Evolutionary conservation across 2,329 filamentous ascomycete species (phyloP), one percentile per base, ranked within the genome.

Genomic region (Leptographium radiaticola): DNA sequence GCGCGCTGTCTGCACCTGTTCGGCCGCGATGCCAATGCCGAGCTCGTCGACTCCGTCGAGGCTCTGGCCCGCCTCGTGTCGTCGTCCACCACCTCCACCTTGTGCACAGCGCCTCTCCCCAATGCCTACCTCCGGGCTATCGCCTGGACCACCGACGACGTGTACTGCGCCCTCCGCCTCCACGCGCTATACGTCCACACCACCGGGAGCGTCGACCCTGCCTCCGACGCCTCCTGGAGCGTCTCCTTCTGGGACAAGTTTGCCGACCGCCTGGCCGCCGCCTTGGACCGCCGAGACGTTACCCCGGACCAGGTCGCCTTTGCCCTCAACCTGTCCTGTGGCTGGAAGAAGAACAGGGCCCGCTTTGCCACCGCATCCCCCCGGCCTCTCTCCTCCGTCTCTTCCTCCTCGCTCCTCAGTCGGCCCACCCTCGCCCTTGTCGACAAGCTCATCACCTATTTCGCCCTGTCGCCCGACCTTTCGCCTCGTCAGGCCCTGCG

Each of bases 401-500:
- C 25, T 5, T 5, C 25, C 25, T 25, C 25, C 25, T 25, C 25
- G 2, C 8, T 31, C 18, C 12, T 54, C n/a, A 46, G 54, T 11
- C 48, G 33, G 16, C 34, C 53, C 12, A 62, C 57, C 20, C 50
- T 59, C 6, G 56, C 45, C 2, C 56, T 66, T 11, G 57, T 63
- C 4, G 58, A 59, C 44, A 56, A 54, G 38, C 47, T 62, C 11
- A 58, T 61, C 11, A 25, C 51, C 12, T 50, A 56, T 36, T 61
- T 60, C 48, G 58, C 57, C 15, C 43, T 57, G 11, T 55, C 59
- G 12, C 55, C 55, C 2, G 56, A 63, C 10, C 51, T 64, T 18
- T 44, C 45, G 7, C 54, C 55, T 25, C 58, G 65, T 7, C 59
- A 59, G 11, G 62, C 61, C 1, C 49, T 72, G 25, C 60, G 60